Base-by-base conservation (phyloP, 164 flowering plant genomes). In the Liquidambar formosana region DNA sequence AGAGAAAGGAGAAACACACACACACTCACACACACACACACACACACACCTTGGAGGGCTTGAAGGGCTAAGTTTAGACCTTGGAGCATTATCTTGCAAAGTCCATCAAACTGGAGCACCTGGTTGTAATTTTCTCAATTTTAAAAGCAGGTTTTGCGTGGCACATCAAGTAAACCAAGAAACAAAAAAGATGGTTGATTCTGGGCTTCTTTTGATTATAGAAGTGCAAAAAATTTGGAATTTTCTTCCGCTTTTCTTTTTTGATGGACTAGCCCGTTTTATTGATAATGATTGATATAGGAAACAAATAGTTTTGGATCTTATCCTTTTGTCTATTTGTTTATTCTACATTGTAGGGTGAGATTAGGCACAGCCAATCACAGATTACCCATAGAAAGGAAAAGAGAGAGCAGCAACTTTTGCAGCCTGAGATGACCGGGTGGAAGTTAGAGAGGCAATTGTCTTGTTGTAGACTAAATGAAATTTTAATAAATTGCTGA, bases 301-400 rank as follows among this genome's bases (percentile, higher is more conserved):
- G 41, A 57, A 25, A 27, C 41, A 25, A 57, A 57, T 57, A 27
- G 41, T 57, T 22, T 3, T 22, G 22, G 25, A 19, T 19, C 57
- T 22, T 8, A 8, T 22, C 57, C 57, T n/a, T 54, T 54, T 54
- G 3, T 54, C 57, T 54, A 33, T 33, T 33, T 33, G 6, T 33
- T 54, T 21, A 3, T 54, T 22, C 23, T 54, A 54, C 19, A 54
- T 54, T 54, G 57, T 25, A 54, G 15, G 44, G 38, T 0, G 38
- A 66, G 21, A 56, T 66, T n/a, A 15, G 9, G 15, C 53, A 53
- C 61, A 53, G 49, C 71, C 71, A 58, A 67, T 67, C 56, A 28
- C 59, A 4, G 59, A 23, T 46, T 27, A 58, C 63, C 26, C 47
- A 16, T 11, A 46, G 57, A 45, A 67, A 23, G 23, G 8, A 59